phyloP scores from a whole-genome alignment of 352 stramenopile genomes.

The Peronosclerospora sorghi region DNA sequence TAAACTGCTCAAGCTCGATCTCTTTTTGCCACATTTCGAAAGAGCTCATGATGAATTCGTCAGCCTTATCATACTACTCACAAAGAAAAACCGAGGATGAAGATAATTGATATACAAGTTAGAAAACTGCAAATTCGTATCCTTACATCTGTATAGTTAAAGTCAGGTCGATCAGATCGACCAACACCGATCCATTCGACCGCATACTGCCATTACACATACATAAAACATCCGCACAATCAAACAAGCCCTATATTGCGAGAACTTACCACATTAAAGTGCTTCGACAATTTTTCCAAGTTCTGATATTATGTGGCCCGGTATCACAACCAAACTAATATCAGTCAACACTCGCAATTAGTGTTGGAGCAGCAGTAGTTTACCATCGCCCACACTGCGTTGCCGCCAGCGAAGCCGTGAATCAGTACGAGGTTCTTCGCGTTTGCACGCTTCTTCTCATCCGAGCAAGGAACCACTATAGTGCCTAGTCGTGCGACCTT shows the following conservation, averaged over 20 bases:
- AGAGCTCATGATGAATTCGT: slow-evolving; percentile 53
- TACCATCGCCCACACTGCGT: slow-evolving; percentile 74
- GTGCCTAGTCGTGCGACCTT: slow-evolving; percentile 72
- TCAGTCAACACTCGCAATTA: not conserved
- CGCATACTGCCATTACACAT: slow-evolving; percentile 39
- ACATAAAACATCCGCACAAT: not conserved
- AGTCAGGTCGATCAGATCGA: slow-evolving; percentile 68
- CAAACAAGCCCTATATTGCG: not conserved
- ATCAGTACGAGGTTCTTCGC: slow-evolving; percentile 71
- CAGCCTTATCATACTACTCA: slow-evolving; percentile 58
- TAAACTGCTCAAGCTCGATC: slow-evolving; percentile 52
- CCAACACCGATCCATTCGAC: slow-evolving; percentile 79
- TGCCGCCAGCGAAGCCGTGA: slow-evolving; percentile 70
- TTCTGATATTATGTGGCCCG: slow-evolving; percentile 24
- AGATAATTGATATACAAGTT: not conserved
- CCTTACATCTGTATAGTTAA: slow-evolving; percentile 53
- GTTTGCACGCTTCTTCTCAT: slow-evolving; percentile 31
- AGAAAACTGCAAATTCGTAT: not conserved
- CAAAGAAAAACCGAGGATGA: not conserved
- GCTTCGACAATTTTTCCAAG: slow-evolving; percentile 52
- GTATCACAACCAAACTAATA: not conserved
- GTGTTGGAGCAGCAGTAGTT: not conserved
- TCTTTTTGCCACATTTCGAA: slow-evolving; percentile 76
- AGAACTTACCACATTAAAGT: slow-evolving; percentile 74
- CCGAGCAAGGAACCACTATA: slow-evolving; percentile 65